A percentile compares a stretch with the other conserved stretches of the same genome.
phyloP scores from a whole-genome alignment of 1,284 basidiomycete genomes.

The Cryptococcus sp. region DNA sequence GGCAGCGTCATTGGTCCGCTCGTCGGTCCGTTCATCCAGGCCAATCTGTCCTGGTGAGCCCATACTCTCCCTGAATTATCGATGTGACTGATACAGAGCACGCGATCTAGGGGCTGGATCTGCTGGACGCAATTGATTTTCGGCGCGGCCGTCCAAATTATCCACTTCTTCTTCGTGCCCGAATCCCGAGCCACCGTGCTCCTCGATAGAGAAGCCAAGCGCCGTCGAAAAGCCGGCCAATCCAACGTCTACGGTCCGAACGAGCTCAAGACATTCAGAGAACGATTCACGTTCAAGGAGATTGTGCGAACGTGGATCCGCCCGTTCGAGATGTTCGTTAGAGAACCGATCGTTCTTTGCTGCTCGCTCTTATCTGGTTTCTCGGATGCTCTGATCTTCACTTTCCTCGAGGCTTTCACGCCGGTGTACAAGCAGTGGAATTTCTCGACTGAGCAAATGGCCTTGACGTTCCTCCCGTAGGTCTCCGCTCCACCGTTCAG shows the following conservation, averaged over 20 bases:
- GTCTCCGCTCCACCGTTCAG: background rate
- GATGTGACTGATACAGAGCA: too few species aligned
- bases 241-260: slow-evolving; percentile 53
- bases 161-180: slow-evolving; percentile 53
- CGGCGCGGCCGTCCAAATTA: slow-evolving; percentile 49
- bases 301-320: slow-evolving; percentile 49
- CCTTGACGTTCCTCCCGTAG: slow-evolving; percentile 49
- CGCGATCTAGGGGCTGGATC: slow-evolving; percentile 35
- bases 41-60: slow-evolving; percentile 55
- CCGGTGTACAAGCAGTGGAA: slow-evolving; percentile 54
- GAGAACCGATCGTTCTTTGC: slow-evolving; percentile 55
- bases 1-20: slow-evolving; percentile 61
- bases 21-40: slow-evolving; percentile 45
- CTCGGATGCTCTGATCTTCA: slow-evolving; percentile 53
- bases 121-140: slow-evolving; percentile 55
- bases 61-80: background rate
- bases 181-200: slow-evolving; percentile 53
- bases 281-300: slow-evolving; percentile 49
- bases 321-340: slow-evolving; percentile 40
- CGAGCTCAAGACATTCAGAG: slow-evolving; percentile 41
- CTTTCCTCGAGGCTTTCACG: slow-evolving; percentile 53
- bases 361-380: slow-evolving; percentile 55
- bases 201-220: slow-evolving; percentile 52
- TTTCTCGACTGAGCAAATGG: slow-evolving; percentile 47
- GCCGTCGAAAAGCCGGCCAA: slow-evolving; percentile 44